Base-by-base conservation (phyloP, 2,329 filamentous ascomycete species). In the Colletotrichum sp. region DNA sequence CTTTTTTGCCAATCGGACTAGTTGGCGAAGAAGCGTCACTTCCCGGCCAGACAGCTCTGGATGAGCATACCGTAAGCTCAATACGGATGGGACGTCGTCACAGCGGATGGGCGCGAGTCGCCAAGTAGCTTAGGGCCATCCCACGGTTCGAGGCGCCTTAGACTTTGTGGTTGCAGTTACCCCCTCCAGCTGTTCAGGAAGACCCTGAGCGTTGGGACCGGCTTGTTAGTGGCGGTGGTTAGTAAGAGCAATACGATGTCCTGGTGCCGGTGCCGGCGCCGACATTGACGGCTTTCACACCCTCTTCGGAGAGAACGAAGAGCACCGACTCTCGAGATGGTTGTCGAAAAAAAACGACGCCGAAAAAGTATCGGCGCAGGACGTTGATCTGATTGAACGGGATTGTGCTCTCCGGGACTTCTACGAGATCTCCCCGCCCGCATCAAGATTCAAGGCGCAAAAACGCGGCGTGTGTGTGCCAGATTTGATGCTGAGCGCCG, bases 271-370 rank as follows among this genome's bases (percentile, higher is more conserved):
- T 62, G 13, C 55, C 36, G 56, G 55, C 16, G 43, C 36, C 43
- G 32, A 43, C 34, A n/a, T 0, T 4, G 61, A 25, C 13, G 15
- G 10, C 34, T 25, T 22, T 18, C 10, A 73, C 69, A 75, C 73
- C 70, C 56, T 73, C 73, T 73, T 36, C 62, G 62, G 69, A 61
- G 56, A 72, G 39, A 22, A 75, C 72, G 68, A 72, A 22, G 39
- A 32, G 68, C 28, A 58, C 30, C 55, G 69, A 60, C 27, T n/a
- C 25, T 32, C 27, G 16, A 55, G 27, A 34, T n/a, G 55, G 22
- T 67, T 36, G 61, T 27, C 4, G 32, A 4, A 9, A 27, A 58
- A 30, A 28, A 18, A n/a, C 6, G n/a, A 52, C 43, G 52, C 16
- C 55, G 65, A 61, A 28, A 62, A n/a, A 18, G 5, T 16, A 30